A percentile compares a stretch with the other conserved stretches of the same genome.
phyloP scores from a whole-genome alignment of 805 yeast genomes.

The Candida maris region DNA sequence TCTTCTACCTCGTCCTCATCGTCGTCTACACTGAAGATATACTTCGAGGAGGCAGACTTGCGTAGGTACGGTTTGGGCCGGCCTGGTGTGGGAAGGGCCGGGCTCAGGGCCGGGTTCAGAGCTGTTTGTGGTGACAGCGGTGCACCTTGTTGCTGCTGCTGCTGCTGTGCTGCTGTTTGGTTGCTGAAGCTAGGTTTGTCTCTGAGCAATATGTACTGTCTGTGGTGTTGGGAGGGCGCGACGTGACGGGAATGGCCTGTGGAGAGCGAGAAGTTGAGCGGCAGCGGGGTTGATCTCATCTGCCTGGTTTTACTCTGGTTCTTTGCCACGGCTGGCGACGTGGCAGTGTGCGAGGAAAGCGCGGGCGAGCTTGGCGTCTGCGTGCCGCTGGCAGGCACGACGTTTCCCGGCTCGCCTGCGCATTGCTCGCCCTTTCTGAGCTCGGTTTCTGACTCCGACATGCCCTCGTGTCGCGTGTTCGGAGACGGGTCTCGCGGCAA shows the following conservation, averaged over 20 bases:
- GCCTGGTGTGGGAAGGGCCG: conserved; percentile 7
- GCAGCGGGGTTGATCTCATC: conserved; percentile 16
- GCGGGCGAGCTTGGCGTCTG: conserved; percentile 10
- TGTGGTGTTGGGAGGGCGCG: conserved; percentile 27
- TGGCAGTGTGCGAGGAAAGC: conserved; percentile 5
- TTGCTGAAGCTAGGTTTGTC: conserved; percentile 20
- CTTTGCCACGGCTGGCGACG: conserved; percentile 11
- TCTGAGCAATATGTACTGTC: conserved; percentile 30
- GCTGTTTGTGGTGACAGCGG: conserved; percentile 14
- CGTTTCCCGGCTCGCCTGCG: background rate
- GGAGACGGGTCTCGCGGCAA: no score
- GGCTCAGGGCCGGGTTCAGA: conserved; percentile 10
- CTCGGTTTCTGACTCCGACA: conserved; percentile 11
- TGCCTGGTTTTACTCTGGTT: conserved; percentile 13
- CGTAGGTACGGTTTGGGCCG: conserved; percentile 24
- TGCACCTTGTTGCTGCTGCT: conserved; percentile 5
- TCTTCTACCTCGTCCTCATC: conserved; percentile 69
- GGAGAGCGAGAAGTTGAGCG: conserved; percentile 22
- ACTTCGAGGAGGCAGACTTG: conserved; percentile 30
- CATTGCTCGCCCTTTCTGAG: conserved; percentile 1
- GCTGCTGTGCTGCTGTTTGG: conserved; percentile 1
- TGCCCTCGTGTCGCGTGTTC: no score
- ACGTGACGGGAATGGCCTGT: conserved; percentile 15
- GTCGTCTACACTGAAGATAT: conserved; percentile 76
- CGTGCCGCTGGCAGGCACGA: background rate